Percentiles rank a stretch among this genome's conserved stretches.
Evolutionary conservation across 164 flowering plant genomes (phyloP).

Genomic region (Magnolia officinalis): DNA sequence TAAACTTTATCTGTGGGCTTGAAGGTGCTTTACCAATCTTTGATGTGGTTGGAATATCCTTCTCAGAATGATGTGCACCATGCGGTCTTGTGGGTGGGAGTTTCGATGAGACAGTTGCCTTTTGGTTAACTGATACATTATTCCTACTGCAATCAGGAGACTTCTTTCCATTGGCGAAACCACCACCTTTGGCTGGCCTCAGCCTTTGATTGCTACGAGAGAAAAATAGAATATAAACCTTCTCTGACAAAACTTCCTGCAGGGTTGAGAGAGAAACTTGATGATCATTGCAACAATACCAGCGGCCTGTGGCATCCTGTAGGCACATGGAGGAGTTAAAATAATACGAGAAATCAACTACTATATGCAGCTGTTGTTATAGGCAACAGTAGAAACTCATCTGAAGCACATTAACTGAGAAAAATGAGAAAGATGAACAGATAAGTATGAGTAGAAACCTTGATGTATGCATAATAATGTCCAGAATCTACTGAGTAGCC

Average conservation of each 20-base stretch:
- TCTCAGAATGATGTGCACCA: slow-evolving; percentile 24
- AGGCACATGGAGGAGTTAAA: slow-evolving; percentile 6
- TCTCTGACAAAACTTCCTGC: slow-evolving; percentile 89
- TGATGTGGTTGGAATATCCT: slow-evolving; percentile 18
- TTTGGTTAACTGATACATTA: slow-evolving; percentile 21
- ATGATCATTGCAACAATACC: slow-evolving; percentile 98
- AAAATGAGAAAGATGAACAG: neutral
- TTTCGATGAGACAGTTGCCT: slow-evolving; percentile 26
- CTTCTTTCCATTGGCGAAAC: slow-evolving; percentile 46
- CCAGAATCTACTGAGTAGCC: slow-evolving; percentile 95
- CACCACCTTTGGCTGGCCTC: slow-evolving; percentile 22
- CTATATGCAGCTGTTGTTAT: neutral
- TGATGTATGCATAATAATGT: slow-evolving; percentile 95
- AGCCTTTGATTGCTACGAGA: slow-evolving; percentile 69
- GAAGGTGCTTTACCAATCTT: slow-evolving; percentile 43
- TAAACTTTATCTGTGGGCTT: slow-evolving; percentile 31
- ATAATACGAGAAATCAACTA: neutral
- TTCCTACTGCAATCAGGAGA: slow-evolving; percentile 42
- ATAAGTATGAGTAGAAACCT: slow-evolving; percentile 42
- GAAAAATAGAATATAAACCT: slow-evolving; percentile 90
- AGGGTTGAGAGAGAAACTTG: slow-evolving; percentile 61
- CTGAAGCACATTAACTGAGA: neutral
- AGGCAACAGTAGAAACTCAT: neutral
- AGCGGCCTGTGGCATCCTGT: slow-evolving; percentile 81
- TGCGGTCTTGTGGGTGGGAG: slow-evolving; percentile 20